Base-by-base conservation (phyloP, 2,329 filamentous ascomycete genomes). In the Aspergillus aculeatinus region DNA sequence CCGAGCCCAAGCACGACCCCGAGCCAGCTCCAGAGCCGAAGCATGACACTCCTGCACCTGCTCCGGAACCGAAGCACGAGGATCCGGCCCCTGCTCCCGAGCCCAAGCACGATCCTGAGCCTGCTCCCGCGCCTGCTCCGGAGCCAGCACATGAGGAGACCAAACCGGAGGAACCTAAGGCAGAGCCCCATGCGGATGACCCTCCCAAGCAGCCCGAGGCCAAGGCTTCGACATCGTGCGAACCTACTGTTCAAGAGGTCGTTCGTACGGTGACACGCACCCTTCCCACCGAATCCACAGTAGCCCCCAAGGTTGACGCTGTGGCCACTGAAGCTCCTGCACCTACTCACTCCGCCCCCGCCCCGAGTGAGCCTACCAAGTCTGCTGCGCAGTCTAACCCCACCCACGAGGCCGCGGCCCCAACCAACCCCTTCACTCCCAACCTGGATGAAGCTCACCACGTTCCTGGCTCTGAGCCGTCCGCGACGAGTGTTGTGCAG, bases 231-330 rank as follows among this genome's bases (percentile, higher is more conserved):
- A n/a, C 23, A 19, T 5, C 57, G 54, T 50, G 60, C 59, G 1
- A 5, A 52, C 2, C 51, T 54, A 39, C n/a, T 7, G 54, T 59
- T 1, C 63, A 67, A 12, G 62, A 72, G 50, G 62, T 73, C 19
- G 67, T 72, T 5, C 69, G 59, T 48, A 73, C 71, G 0, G 63
- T 73, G 21, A 72, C 70, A n/a, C 65, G 64, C 60, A 72, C 69
- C 2, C 14, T 57, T n/a, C 14, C 42, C 19, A 35, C 44, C 11
- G 53, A 48, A 12, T 1, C 51, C 21, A 29, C 19, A 25, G 23
- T 53, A 5, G 51, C n/a, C 7, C 33, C 51, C 1, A 27, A 44
- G 16, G 39, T 44, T 7, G 39, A 44, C 39, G 39, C 39, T 16
- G 39, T 44, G 39, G 14, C 39, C 16, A 44, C 39, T 7, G 39